These are phyloP conservation scores for Cyclospora cayetanensis DNA, from an alignment of 169 alveolate genomes.

Conservation along the genomic window DNA sequence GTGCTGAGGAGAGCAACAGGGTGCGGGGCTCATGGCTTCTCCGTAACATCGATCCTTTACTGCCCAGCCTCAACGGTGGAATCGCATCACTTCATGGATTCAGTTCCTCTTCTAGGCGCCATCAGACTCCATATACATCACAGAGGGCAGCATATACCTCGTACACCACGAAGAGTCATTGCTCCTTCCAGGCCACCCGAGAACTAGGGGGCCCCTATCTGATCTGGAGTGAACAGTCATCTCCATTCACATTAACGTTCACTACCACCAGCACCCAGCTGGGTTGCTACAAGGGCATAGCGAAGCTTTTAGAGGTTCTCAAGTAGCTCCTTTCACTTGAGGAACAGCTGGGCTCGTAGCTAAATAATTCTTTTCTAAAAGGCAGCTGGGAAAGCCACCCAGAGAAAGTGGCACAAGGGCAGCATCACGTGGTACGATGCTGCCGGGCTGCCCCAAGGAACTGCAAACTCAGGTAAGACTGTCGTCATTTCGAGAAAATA, in stretches of 20 bases:
- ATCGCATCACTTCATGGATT: not conserved
- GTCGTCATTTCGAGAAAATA: not conserved
- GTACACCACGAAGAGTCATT: too few species aligned
- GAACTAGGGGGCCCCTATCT: not conserved
- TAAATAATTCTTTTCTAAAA: too few species aligned
- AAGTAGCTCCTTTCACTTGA: not conserved
- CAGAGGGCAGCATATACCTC: too few species aligned
- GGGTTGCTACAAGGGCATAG: not conserved
- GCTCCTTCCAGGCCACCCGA: not conserved
- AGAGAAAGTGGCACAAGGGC: not conserved
- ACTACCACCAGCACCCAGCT: not conserved
- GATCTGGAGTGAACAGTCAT: not conserved
- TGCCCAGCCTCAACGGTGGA: not conserved
- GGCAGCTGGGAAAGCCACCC: not conserved
- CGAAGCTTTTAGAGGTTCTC: not conserved
- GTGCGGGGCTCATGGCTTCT: not conserved
- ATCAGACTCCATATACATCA: too few species aligned
- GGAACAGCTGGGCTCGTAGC: too few species aligned
- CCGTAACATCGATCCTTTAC: not conserved
- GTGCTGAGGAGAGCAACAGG: not conserved
- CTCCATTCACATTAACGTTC: not conserved
- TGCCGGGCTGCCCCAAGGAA: not conserved
- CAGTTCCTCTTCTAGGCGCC: not conserved
- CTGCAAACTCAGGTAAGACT: not conserved
- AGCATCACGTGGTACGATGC: constrained; percentile 5